Percentiles rank a stretch among this genome's conserved stretches.
Conservation (phyloP, 768 basidiomycete species). For the Leccinum rimulosum region DNA sequence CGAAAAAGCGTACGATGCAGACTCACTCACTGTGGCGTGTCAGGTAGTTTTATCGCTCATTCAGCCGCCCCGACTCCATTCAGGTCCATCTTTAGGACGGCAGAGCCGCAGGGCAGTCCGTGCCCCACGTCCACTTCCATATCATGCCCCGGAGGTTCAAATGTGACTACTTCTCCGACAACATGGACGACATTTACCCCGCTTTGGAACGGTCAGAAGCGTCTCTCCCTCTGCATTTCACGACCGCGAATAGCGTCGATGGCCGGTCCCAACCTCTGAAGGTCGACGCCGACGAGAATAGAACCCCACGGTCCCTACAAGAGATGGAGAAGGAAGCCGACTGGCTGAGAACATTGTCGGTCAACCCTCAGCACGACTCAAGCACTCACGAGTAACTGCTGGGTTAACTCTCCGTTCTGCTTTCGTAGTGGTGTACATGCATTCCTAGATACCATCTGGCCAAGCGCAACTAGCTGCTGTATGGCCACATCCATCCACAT, state of each 20-base stretch:
- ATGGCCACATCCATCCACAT: constrained; percentile 40
- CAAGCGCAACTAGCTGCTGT: constrained; percentile 31
- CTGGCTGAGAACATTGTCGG: constrained; percentile 63
- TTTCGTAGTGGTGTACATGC: constrained; percentile 7
- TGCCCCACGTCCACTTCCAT: constrained; percentile 91
- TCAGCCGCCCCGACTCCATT: not conserved
- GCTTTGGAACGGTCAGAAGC: constrained; percentile 67
- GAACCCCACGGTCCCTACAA: constrained; percentile 56
- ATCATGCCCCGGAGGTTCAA: constrained; percentile 75
- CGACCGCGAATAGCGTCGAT: constrained; percentile 10
- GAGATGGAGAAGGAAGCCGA: constrained; percentile 82
- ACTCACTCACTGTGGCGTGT: constrained; percentile 83
- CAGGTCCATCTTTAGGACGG: constrained; percentile 64
- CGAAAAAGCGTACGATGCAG: constrained; percentile 78
- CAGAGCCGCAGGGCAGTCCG: constrained; percentile 72
- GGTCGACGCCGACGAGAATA: constrained; percentile 70
- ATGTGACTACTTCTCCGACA: constrained; percentile 62
- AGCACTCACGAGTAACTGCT: not conserved
- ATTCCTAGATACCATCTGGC: constrained; percentile 31
- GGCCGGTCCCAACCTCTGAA: constrained; percentile 39
- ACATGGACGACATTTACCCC: constrained; percentile 77
- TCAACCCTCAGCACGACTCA: constrained; percentile 1
- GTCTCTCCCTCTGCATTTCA: constrained; percentile 42
- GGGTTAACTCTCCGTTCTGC: not conserved
- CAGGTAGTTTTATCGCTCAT: constrained; percentile 53